phyloP scores from a whole-genome alignment of 768 basidiomycete species.

The Hygrophoropsis aurantiaca region DNA sequence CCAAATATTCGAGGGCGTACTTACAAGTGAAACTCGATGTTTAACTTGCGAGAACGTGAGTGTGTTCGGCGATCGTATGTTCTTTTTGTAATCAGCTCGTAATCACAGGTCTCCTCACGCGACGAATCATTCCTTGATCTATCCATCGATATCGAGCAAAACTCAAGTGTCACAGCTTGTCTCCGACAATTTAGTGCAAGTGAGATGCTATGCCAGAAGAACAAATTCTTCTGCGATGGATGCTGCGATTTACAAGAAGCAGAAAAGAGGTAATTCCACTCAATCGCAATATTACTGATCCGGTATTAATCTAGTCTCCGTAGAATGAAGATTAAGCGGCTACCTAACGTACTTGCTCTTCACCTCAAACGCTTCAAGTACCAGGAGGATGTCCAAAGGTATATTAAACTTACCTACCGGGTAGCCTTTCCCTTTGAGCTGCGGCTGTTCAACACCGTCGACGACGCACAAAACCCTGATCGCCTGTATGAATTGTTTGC shows the following conservation, averaged over 20 bases:
- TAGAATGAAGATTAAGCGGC: slow-evolving; percentile 98
- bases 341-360: slow-evolving; percentile 92
- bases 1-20: slow-evolving; percentile 85
- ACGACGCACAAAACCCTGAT: slow-evolving; percentile 89
- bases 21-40: slow-evolving; percentile 98
- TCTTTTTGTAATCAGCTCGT: slow-evolving; percentile 10
- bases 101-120: slow-evolving; percentile 76
- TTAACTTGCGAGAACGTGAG: slow-evolving; percentile 95
- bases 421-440: slow-evolving; percentile 96
- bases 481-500: slow-evolving; percentile 92
- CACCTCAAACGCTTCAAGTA: slow-evolving; percentile 99
- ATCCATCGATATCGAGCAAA: slow-evolving; percentile 99
- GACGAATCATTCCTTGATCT: slow-evolving; percentile 97
- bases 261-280: slow-evolving; percentile 77
- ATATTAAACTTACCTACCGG: slow-evolving; percentile 94
- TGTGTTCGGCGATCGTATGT: slow-evolving; percentile 11
- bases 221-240: slow-evolving; percentile 98
- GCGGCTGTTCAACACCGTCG: slow-evolving; percentile 94
- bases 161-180: slow-evolving; percentile 94
- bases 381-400: slow-evolving; percentile 86
- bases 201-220: slow-evolving; percentile 97
- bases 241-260: slow-evolving; percentile 98
- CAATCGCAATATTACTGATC: not conserved
- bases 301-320: slow-evolving; percentile 7
- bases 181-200: slow-evolving; percentile 95